Evolutionary conservation across 371 early-diverging fungal species (phyloP), one percentile per base, ranked within the genome.

Genomic region (Rhizomucor pusillus): DNA sequence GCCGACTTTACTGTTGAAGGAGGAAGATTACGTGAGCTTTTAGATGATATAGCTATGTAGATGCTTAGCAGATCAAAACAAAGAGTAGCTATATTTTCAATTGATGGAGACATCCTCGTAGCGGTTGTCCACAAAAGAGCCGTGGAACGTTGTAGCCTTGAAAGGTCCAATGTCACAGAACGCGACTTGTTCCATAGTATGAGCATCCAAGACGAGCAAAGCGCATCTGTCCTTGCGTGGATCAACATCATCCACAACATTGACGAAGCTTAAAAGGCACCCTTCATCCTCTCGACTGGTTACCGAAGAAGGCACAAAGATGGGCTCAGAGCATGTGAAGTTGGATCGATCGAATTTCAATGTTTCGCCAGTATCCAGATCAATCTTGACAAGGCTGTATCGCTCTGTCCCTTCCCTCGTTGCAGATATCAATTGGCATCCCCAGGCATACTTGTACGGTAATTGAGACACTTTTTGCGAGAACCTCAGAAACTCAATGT

Each of bases 231-330:
- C 53, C 36, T 55, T 9, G 60, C 56, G n/a, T 29, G 48, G 13
- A 59, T 65, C 60, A 19, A 52, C 19, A 16, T 39, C 25, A 36
- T 55, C 12, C 57, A 54, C 16, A 23, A 54, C 25, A 33, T 68
- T 74, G 1, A 77, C 79, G 11, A 83, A 56, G 23, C 70, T 73
- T 23, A 86, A 44, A 19, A 87, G 40, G 4, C 84, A 79, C 35
- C 86, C 86, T 46, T 87, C 84, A 43, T 86, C 88, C 56, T 87
- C 85, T 5, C 64, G 59, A 22, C 24, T 16, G 25, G 63, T 58
- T 1, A 85, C 82, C 0, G 65, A 60, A 1, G 77, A 70, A 1
- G 86, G 85, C 5, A 85, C 80, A 69, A 87, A 84, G 19, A 87
- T 77, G 0, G 88, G 86, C 37, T 86, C 84, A 20, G 80, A 75